These are phyloP conservation scores for Penicilliopsis zonata DNA, from an alignment of 495 filamentous ascomycete genomes.

Conservation along the genomic window DNA sequence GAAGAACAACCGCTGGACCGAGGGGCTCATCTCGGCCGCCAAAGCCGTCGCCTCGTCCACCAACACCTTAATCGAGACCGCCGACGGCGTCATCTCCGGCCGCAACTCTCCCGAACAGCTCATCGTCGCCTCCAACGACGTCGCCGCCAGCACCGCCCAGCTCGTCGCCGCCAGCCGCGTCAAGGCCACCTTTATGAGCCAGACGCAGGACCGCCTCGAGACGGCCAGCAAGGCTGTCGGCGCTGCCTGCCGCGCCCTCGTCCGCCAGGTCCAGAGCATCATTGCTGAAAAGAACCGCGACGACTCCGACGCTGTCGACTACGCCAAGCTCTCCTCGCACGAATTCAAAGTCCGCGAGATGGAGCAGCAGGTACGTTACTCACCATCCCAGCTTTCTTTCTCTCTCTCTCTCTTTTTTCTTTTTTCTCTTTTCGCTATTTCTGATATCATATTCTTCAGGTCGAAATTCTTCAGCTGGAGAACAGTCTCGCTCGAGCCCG, in stretches of 20 bases:
- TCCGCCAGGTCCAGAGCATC: constrained; percentile 88
- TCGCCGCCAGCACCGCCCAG: constrained; percentile 90
- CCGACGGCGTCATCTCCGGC: constrained; percentile 84
- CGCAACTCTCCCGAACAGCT: constrained; percentile 93
- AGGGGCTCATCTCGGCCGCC: constrained; percentile 90
- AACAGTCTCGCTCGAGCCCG: constrained; percentile 73
- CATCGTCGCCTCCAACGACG: constrained; percentile 94
- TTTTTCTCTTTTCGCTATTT: constrained; percentile 1
- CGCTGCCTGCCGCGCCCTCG: constrained; percentile 71
- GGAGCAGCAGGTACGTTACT: constrained; percentile 86
- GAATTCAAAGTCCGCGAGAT: constrained; percentile 98
- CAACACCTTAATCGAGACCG: constrained; percentile 93
- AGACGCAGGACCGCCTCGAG: constrained; percentile 86
- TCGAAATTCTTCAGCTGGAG: constrained; percentile 94
- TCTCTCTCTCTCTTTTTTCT: constrained; percentile 6
- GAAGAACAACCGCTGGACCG: constrained; percentile 97
- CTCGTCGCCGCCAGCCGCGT: constrained; percentile 91
- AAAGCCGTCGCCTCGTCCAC: constrained; percentile 90
- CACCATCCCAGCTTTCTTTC: constrained; percentile 5
- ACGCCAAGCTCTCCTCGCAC: constrained; percentile 71
- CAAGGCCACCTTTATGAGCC: constrained; percentile 96
- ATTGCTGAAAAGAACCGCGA: constrained; percentile 75
- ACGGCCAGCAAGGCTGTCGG: constrained; percentile 88
- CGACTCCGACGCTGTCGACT: constrained; percentile 70
- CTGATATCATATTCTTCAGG: constrained; percentile 37